Base-by-base conservation (phyloP, 768 basidiomycete species). In the Lepiota brunneoincarnata region DNA sequence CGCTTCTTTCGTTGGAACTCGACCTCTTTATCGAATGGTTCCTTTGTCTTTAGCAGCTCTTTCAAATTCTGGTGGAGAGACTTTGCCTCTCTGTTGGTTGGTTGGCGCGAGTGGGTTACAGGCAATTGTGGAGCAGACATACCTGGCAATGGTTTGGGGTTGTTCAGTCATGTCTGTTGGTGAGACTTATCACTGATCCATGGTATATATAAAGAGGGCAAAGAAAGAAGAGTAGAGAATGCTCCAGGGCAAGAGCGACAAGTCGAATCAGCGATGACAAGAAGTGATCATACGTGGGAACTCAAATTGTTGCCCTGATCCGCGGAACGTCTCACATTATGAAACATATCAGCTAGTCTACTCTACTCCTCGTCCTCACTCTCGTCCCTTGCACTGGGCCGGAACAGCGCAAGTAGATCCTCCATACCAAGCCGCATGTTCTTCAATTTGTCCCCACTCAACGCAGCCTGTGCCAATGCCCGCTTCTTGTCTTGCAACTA, bases 401-500 rank as follows among this genome's bases (percentile, higher is more conserved):
- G 74, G 78, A 93, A 92, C 36, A 93, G 72, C 0, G 84, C 87
- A 69, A 95, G 79, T 58, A 98, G 77, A 56, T 98, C 95, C 21
- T 93, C 86, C 71, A 93, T 74, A 9, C 87, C 85, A 18, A 98
- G 82, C 58, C 84, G 86, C 78, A 86, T 80, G 62, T 85, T 83
- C 81, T 92, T 90, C 64, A 91, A 76, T 69, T 89, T 93, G 71
- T 92, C 86, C 7, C 96, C 96, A 28, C 90, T 87, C 54, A 98
- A 69, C 0, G 93, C 92, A 1, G 93, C 92, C 21, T 77, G 77
- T 1, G 95, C 84, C 1, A 98, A 78, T 44, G 83, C 85, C 4
- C 94, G 82, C 73, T 98, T 98, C 68, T 84, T 81, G n/a, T 91
- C 84, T 67, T 98, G 96, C n/a, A 98, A 78, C 82, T 91, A 59